Evolutionary conservation across 441 rosid genomes (phyloP).

Genomic region (Cnidoscolus chayamansa): DNA sequence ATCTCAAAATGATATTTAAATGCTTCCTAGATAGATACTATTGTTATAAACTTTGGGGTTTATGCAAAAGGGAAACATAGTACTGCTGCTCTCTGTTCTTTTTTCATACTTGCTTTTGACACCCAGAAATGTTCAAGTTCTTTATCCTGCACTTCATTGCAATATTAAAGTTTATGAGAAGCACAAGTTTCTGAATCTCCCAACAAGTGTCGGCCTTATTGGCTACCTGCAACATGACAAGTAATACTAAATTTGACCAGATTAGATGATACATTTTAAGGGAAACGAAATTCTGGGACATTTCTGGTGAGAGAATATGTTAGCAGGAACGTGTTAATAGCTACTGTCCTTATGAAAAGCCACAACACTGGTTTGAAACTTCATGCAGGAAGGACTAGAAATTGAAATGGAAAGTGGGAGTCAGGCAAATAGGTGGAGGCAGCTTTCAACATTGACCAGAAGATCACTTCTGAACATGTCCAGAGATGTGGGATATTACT

Average conservation of each 20-base stretch:
- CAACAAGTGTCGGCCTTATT: background rate
- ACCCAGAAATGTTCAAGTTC: background rate
- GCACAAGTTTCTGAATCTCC: background rate
- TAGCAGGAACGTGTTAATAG: background rate
- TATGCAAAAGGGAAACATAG: background rate
- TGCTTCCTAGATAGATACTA: background rate
- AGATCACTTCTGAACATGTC: constrained; percentile 88
- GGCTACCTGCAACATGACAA: background rate
- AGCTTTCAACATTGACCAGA: constrained; percentile 64
- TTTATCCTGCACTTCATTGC: background rate
- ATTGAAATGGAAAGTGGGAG: constrained; percentile 46
- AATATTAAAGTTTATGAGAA: background rate
- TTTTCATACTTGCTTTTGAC: background rate
- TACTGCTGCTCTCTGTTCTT: background rate
- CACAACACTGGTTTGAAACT: background rate
- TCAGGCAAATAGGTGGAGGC: constrained; percentile 73
- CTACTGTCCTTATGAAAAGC: background rate
- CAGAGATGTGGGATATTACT: constrained; percentile 84
- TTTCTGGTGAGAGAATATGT: background rate
- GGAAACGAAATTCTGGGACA: background rate
- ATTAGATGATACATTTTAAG: background rate
- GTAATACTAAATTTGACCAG: background rate
- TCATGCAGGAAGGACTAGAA: constrained; percentile 60
- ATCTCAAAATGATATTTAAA: background rate
- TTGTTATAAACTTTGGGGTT: background rate